Base-by-base conservation (phyloP, 441 rosid species). In the Gossypium trilobum region DNA sequence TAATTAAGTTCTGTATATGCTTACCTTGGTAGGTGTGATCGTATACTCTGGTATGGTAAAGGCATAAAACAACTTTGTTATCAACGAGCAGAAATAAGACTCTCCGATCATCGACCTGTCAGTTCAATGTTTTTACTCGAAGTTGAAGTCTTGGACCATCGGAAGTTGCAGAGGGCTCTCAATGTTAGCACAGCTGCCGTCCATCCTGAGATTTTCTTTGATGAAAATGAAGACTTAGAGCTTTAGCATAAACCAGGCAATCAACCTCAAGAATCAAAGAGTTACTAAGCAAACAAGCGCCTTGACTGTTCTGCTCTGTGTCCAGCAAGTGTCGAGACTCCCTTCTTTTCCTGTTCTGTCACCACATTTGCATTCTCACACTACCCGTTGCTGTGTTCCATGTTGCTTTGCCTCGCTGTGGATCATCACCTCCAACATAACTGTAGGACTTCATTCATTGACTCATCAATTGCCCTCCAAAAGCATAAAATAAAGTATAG, bases 71-170 rank as follows among this genome's bases (percentile, higher is more conserved):
- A 95, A 78, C 87, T 84, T 68, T 84, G 71, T 68, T 95, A 95
- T 80, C 83, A 84, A 71, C 77, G 86, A 36, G 77, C 97, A 58
- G 95, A 91, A 46, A 75, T 85, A 57, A 81, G 58, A 77, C 79
- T 88, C 61, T 93, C 99, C 0, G 99, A 93, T 80, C 99, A 95
- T 74, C 89, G 99, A 19, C 98, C 99, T 0, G 93, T 95, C 51
- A 90, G 97, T 79, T 90, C 98, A 44, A 78, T 73, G 71, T 91
- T 95, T 77, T 62, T 76, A 63, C 82, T 92, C 10, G 84, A 87
- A 73, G 96, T 95, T 68, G 99, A 93, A 83, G 98, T 93, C 70
- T 78, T 95, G 1, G 86, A 92, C 79, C 89, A 83, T 17, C 86
- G 91, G 72, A 92, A 92, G 86, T 85, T 95, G 78, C 81, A 87